Evolutionary conservation across 2,329 filamentous ascomycete genomes (phyloP).

Genomic region (Aspergillaceae sp.): DNA sequence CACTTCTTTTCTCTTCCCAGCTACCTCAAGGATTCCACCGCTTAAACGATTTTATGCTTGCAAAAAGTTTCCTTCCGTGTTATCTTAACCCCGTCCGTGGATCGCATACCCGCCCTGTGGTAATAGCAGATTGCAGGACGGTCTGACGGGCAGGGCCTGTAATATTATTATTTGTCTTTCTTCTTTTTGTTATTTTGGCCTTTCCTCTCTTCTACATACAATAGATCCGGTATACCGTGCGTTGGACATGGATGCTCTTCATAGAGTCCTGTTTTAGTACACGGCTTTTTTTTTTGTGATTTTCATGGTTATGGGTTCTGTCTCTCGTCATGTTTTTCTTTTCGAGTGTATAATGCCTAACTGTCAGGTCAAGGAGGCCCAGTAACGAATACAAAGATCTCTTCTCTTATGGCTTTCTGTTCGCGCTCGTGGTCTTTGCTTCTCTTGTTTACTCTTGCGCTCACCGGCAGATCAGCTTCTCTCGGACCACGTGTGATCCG

Average conservation of each 20-base stretch:
- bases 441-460: neutral
- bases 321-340: conserved; percentile 13
- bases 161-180: conserved; percentile 26
- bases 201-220: conserved; percentile 17
- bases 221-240: conserved; percentile 24
- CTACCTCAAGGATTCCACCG: conserved; percentile 31
- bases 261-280: conserved; percentile 17
- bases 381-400: conserved; percentile 18
- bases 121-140: conserved; percentile 12
- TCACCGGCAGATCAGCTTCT: neutral
- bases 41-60: conserved; percentile 22
- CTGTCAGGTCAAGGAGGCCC: conserved; percentile 7
- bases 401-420: conserved; percentile 15
- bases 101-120: conserved; percentile 12
- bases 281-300: conserved; percentile 9
- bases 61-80: conserved; percentile 10
- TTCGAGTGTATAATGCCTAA: conserved; percentile 15
- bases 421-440: neutral
- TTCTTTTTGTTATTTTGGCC: neutral
- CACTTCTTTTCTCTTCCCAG: conserved; percentile 11
- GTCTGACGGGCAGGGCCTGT: conserved; percentile 26
- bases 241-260: conserved; percentile 16
- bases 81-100: conserved; percentile 13
- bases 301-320: conserved; percentile 9
- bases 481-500: neutral